phyloP scores from a whole-genome alignment of 225 moss, liverwort and hornwort genomes.

The Takakia lepidozioides region DNA sequence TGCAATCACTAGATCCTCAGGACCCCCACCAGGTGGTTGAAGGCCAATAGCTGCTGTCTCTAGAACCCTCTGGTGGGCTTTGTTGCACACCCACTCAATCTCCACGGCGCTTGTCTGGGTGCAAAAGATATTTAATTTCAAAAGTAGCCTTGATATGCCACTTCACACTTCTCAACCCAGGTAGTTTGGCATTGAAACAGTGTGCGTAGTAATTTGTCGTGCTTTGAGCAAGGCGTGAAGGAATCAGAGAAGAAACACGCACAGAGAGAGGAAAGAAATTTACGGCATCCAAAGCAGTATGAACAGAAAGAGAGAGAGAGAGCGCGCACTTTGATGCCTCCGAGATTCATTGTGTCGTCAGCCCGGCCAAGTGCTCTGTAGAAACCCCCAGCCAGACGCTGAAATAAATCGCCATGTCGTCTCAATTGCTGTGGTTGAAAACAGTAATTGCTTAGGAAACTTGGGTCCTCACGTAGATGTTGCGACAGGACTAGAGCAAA shows the following conservation, averaged over 20 bases:
- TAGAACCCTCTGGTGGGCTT: constrained; percentile 25
- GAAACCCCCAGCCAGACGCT: constrained; percentile 66
- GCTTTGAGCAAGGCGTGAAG: too few species aligned
- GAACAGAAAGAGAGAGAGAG: background rate
- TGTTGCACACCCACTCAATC: constrained; percentile 86
- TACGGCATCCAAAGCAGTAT: too few species aligned
- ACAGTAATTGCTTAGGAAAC: too few species aligned
- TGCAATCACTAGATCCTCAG: constrained; percentile 77
- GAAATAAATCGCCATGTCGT: constrained; percentile 90
- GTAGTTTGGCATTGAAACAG: too few species aligned
- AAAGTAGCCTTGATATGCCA: too few species aligned
- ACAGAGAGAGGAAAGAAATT: too few species aligned
- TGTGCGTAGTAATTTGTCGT: too few species aligned
- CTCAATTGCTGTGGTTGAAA: constrained; percentile 54
- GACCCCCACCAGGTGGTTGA: constrained; percentile 69
- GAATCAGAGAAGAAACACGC: too few species aligned
- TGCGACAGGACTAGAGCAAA: too few species aligned
- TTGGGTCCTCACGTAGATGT: too few species aligned
- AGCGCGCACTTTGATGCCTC: constrained; percentile 80
- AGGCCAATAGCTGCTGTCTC: constrained; percentile 66
- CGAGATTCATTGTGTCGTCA: constrained; percentile 92
- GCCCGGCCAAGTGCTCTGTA: constrained; percentile 87
- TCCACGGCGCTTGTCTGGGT: constrained; percentile 86
- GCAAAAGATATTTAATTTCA: background rate
- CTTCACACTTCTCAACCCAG: background rate